phyloP scores from a whole-genome alignment of 164 flowering plant genomes.

The Houttuynia cordata region DNA sequence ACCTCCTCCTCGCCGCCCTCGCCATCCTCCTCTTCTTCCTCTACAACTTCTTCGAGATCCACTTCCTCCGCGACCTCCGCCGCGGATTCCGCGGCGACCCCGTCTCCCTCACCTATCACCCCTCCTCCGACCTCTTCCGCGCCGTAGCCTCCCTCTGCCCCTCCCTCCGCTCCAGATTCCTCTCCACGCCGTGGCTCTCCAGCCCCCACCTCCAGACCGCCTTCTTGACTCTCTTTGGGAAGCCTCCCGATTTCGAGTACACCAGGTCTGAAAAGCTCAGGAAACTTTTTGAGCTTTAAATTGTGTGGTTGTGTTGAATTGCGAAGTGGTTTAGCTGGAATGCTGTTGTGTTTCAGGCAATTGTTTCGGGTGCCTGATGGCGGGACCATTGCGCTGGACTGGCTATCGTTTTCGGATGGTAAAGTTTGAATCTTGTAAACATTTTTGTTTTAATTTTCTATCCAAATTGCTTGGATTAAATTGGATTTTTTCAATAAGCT shows the following conservation, averaged over 20 bases:
- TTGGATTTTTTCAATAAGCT: too few relatives aligned
- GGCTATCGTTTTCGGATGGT: slow-evolving; percentile 74
- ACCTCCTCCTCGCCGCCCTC: slow-evolving; percentile 15
- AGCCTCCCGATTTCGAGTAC: slow-evolving; percentile 33
- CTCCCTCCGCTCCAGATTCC: slow-evolving; percentile 41
- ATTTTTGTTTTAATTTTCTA: too few relatives aligned
- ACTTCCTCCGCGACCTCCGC: slow-evolving; percentile 32
- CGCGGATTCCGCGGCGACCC: slow-evolving; percentile 35
- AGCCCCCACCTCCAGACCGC: slow-evolving; percentile 60
- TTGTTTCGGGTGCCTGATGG: slow-evolving; percentile 66
- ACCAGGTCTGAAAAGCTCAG: slow-evolving; percentile 22
- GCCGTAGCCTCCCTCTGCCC: slow-evolving; percentile 43
- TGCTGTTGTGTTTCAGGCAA: slow-evolving; percentile 34
- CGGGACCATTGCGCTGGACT: slow-evolving; percentile 89
- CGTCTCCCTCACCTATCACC: slow-evolving; percentile 32
- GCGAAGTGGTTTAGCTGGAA: neutral
- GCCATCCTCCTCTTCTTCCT: slow-evolving; percentile 14
- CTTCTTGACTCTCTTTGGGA: slow-evolving; percentile 37
- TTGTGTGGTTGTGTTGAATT: neutral
- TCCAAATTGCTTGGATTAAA: too few relatives aligned
- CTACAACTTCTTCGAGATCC: slow-evolving; percentile 45
- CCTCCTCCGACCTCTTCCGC: slow-evolving; percentile 33
- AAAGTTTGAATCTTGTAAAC: slow-evolving; percentile 1
- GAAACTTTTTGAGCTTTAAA: neutral
- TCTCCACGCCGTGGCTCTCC: slow-evolving; percentile 48